These are phyloP conservation scores for Rosa multiflora DNA, from an alignment of 306 rosid genomes.

Conservation along the genomic window DNA sequence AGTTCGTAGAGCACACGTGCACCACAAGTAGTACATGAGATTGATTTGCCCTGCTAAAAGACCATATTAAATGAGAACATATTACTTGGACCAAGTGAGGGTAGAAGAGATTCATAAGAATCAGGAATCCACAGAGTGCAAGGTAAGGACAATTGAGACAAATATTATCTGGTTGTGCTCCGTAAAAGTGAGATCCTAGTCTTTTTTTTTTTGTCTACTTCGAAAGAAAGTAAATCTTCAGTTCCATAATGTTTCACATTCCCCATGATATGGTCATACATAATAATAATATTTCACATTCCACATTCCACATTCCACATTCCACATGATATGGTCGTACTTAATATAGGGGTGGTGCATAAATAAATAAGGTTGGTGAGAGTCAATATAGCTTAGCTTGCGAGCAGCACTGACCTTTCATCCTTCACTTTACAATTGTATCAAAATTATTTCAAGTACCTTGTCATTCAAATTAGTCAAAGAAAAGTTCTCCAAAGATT, in stretches of 20 bases:
- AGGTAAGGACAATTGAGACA: not conserved
- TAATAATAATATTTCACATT: not conserved
- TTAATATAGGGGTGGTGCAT: no score
- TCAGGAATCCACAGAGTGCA: not conserved
- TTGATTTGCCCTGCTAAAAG: constrained; percentile 59
- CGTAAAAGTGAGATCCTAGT: not conserved
- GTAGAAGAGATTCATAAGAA: not conserved
- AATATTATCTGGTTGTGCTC: not conserved
- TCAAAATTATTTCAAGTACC: constrained; percentile 25
- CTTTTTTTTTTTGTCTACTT: no score
- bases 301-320: no score
- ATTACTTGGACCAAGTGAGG: constrained; percentile 22
- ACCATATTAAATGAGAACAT: constrained; percentile 17
- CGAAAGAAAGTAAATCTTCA: not conserved
- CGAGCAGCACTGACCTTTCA: constrained; percentile 6
- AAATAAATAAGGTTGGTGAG: no score
- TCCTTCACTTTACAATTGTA: constrained; percentile 20
- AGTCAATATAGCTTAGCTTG: not conserved
- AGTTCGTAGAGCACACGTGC: constrained; percentile 63
- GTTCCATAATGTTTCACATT: not conserved
- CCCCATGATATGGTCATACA: not conserved
- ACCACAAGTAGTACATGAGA: constrained; percentile 76
- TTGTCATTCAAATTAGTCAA: constrained; percentile 39
- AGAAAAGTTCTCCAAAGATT: constrained; percentile 5
- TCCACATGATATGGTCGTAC: no score